Conservation (phyloP, 129 eudicot genomes). For the Helianthus tuberosus region DNA sequence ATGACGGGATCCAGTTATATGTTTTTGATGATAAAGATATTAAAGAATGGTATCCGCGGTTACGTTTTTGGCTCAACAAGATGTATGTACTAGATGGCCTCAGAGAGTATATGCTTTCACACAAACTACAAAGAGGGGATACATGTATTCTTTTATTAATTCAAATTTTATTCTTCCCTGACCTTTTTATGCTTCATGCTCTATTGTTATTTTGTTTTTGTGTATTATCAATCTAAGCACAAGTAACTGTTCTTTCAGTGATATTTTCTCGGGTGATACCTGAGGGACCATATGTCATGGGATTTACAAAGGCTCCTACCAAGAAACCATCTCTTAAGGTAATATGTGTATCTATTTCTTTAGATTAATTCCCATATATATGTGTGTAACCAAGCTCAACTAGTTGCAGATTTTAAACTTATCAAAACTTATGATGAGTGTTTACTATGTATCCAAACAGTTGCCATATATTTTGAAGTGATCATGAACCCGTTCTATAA, state of each 20-base stretch:
- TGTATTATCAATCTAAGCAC: background rate
- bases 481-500: too few relatives aligned
- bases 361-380: background rate
- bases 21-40: conserved; percentile 38
- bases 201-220: background rate
- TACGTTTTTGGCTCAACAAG: conserved; percentile 45
- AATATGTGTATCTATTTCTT: background rate
- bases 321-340: conserved; percentile 14
- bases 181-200: background rate
- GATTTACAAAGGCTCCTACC: conserved; percentile 46
- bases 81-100: conserved; percentile 56
- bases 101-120: conserved; percentile 41
- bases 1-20: conserved; percentile 36
- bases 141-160: conserved; percentile 33
- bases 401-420: too few relatives aligned
- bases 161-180: background rate
- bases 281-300: conserved; percentile 48
- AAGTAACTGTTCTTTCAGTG: conserved; percentile 36
- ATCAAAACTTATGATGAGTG: background rate
- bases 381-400: background rate
- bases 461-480: too few relatives aligned
- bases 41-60: conserved; percentile 40
- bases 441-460: too few relatives aligned
- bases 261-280: conserved; percentile 47
- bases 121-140: conserved; percentile 57